Conservation (phyloP, 352 stramenopile genomes). For the Aphanomyces invadans region DNA sequence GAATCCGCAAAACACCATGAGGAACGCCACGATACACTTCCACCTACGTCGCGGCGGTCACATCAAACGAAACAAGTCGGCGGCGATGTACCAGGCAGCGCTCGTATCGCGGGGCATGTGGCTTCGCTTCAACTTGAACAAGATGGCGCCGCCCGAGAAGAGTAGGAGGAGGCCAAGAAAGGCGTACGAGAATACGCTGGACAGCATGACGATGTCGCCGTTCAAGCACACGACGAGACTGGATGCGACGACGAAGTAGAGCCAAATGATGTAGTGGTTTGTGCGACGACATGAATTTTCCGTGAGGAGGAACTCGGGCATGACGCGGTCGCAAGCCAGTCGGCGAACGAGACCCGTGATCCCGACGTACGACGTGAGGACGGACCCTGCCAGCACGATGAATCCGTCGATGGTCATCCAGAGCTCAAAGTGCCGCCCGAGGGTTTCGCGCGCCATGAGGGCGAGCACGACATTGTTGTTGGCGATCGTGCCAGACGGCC, state of each 20-base stretch:
- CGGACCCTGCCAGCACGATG: slow-evolving; percentile 58
- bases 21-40: slow-evolving; percentile 36
- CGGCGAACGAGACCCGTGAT: slow-evolving; percentile 71
- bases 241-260: slow-evolving; percentile 58
- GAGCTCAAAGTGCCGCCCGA: slow-evolving; percentile 31
- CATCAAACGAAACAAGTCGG: too few relatives aligned
- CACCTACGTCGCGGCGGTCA: too few relatives aligned
- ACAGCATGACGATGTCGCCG: slow-evolving; percentile 65
- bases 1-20: slow-evolving; percentile 43
- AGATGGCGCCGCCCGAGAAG: slow-evolving; percentile 69
- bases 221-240: slow-evolving; percentile 72
- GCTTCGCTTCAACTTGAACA: slow-evolving; percentile 84
- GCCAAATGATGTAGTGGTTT: slow-evolving; percentile 75
- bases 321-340: slow-evolving; percentile 70
- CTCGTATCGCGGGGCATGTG: slow-evolving; percentile 60
- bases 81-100: slow-evolving; percentile 63
- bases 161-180: slow-evolving; percentile 81
- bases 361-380: slow-evolving; percentile 67
- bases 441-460: slow-evolving; percentile 39
- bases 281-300: slow-evolving; percentile 55
- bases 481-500: slow-evolving; percentile 40
- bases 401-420: slow-evolving; percentile 59
- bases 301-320: slow-evolving; percentile 45
- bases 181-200: slow-evolving; percentile 80
- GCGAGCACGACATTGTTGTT: slow-evolving; percentile 57